phyloP scores from a whole-genome alignment of 2,329 filamentous ascomycete genomes.

The Apiospora pterosperma region DNA sequence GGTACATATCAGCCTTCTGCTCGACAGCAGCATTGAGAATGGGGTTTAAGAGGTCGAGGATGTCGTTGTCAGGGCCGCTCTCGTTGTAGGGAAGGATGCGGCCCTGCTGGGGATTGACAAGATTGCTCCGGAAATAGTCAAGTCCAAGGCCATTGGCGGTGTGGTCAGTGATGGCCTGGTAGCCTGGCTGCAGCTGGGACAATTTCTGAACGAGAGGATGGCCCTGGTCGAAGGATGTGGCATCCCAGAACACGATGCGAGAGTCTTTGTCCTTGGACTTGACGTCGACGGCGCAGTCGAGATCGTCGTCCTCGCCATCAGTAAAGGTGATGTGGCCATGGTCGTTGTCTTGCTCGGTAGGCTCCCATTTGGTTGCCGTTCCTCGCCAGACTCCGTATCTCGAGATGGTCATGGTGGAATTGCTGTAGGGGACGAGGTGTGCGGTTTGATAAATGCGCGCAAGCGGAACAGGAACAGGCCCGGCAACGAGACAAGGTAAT shows the following conservation, averaged over 20 bases:
- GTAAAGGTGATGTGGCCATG: neutral
- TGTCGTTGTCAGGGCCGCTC: neutral
- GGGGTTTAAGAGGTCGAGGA: neutral
- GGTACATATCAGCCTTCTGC: neutral
- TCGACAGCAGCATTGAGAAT: neutral
- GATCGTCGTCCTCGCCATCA: neutral
- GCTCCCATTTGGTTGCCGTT: neutral
- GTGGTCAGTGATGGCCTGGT: neutral
- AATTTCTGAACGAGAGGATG: neutral
- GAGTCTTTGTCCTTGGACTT: neutral
- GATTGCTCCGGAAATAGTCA: neutral
- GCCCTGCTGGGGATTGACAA: neutral
- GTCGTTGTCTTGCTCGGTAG: neutral
- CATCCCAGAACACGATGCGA: neutral
- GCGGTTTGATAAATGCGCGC: neutral
- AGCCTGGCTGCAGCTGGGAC: neutral
- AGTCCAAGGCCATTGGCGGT: neutral
- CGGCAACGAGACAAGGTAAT: too few relatives aligned
- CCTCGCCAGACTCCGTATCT: slow-evolving; percentile 1
- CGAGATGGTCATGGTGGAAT: neutral
- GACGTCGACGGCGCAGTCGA: neutral
- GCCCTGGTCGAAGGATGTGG: neutral
- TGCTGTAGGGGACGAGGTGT: neutral
- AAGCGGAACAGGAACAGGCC: neutral
- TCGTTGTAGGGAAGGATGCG: neutral